A percentile compares a stretch with the other conserved stretches of the same genome.
phyloP scores from a whole-genome alignment of 2,329 filamentous ascomycete species.

The Fusarium illudens region DNA sequence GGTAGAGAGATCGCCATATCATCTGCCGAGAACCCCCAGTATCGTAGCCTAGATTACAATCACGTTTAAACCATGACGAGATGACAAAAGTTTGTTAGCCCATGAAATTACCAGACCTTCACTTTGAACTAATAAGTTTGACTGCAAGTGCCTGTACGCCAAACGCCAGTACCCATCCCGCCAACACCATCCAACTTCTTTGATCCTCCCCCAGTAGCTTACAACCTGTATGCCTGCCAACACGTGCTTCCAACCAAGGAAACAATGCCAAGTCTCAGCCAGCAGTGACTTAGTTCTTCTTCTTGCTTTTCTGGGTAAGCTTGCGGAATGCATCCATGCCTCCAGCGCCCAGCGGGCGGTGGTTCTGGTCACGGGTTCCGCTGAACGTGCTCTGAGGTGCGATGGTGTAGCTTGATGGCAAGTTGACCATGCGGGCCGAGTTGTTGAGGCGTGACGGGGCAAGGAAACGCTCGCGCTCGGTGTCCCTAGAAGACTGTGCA shows the following conservation, averaged over 20 bases:
- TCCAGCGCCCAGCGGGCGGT: constrained; percentile 68
- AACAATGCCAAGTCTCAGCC: neutral
- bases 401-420: constrained; percentile 67
- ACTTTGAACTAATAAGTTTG: constrained; percentile 14
- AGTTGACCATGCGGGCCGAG: constrained; percentile 63
- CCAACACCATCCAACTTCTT: constrained; percentile 26
- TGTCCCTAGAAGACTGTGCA: constrained; percentile 53
- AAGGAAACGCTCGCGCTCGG: constrained; percentile 66
- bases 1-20: constrained; percentile 6
- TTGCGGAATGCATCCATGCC: constrained; percentile 71
- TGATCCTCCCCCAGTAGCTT: constrained; percentile 34
- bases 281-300: constrained; percentile 43
- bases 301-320: constrained; percentile 72
- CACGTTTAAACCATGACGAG: neutral
- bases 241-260: neutral
- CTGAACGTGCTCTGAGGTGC: constrained; percentile 70
- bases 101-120: constrained; percentile 7
- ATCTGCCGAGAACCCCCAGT: neutral
- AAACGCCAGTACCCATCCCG: constrained; percentile 34
- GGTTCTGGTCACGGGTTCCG: constrained; percentile 59
- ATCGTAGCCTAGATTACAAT: neutral
- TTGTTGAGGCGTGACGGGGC: constrained; percentile 64
- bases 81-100: constrained; percentile 2
- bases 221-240: constrained; percentile 17
- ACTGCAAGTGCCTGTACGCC: constrained; percentile 31